Evolutionary conservation across 208 protist genomes (phyloP).

Genomic region (Crithidia expoeki): DNA sequence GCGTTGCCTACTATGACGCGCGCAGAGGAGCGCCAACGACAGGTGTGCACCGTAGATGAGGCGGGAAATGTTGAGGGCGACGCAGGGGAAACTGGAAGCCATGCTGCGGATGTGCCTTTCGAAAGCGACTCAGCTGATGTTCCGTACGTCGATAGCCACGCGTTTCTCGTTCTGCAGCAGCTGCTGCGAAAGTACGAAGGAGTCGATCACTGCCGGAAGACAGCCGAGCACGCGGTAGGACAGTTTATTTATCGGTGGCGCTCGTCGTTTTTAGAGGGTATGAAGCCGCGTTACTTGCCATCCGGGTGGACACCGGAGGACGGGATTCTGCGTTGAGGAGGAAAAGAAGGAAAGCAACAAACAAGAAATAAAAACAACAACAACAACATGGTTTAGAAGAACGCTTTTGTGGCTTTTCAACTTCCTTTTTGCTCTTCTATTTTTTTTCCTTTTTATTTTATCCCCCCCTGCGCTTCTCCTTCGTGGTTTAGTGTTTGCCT

Average conservation of each 20-base stretch:
- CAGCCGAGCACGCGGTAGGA: conserved; percentile 49
- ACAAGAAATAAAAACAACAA: neutral
- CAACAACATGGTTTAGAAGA: too few species aligned
- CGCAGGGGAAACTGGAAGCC: conserved; percentile 1
- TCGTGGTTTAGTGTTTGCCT: too few species aligned
- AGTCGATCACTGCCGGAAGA: conserved; percentile 11
- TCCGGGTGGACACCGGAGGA: conserved; percentile 58
- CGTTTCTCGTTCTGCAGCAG: conserved; percentile 48
- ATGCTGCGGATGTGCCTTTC: neutral
- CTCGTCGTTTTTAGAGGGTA: conserved; percentile 35
- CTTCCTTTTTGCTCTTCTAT: too few species aligned
- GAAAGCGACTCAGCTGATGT: conserved; percentile 3
- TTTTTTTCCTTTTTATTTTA: too few species aligned
- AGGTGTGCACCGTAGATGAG: neutral
- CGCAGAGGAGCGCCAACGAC: conserved; percentile 28
- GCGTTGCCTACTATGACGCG: conserved; percentile 42
- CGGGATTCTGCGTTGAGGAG: conserved; percentile 47
- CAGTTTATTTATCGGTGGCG: conserved; percentile 76
- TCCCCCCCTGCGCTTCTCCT: too few species aligned
- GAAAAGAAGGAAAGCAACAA: too few species aligned
- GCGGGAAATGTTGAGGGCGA: conserved; percentile 13
- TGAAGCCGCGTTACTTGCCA: conserved; percentile 55
- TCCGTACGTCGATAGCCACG: conserved; percentile 56
- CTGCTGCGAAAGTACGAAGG: conserved; percentile 54
- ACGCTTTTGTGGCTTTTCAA: too few species aligned